Percentiles rank a stretch among this genome's conserved stretches.
Conservation (phyloP, 1,284 basidiomycete genomes). For the Ceratobasidium sp. region DNA sequence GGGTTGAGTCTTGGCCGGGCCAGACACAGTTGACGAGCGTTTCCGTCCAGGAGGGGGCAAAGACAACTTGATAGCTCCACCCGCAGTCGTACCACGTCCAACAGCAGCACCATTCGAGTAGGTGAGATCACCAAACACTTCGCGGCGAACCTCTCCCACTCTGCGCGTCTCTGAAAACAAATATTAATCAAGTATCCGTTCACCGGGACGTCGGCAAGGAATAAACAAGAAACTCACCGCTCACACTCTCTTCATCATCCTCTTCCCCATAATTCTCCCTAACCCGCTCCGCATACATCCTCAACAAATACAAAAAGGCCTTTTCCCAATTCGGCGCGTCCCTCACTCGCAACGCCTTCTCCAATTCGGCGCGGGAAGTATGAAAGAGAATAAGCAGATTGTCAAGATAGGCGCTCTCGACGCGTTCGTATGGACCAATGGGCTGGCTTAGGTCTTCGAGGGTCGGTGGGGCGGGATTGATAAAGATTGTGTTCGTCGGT, state of each 20-base stretch:
- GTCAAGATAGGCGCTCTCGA: slow-evolving; percentile 79
- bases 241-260: slow-evolving; percentile 39
- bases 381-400: slow-evolving; percentile 56
- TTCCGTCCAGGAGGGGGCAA: not conserved
- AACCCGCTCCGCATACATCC: slow-evolving; percentile 80
- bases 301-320: slow-evolving; percentile 90
- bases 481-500: slow-evolving; percentile 50
- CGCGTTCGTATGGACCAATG: slow-evolving; percentile 49
- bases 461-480: slow-evolving; percentile 30
- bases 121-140: no score
- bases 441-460: slow-evolving; percentile 35
- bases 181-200: no score
- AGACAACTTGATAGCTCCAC: not conserved
- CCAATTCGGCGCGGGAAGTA: slow-evolving; percentile 45
- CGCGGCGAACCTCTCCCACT: no score
- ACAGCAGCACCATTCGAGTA: not conserved
- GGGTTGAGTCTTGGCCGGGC: not conserved
- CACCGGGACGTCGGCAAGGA: no score
- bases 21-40: not conserved
- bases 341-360: slow-evolving; percentile 53
- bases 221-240: slow-evolving; percentile 4
- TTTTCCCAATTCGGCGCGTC: slow-evolving; percentile 76
- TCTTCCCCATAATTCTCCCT: slow-evolving; percentile 68
- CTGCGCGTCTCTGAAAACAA: no score
- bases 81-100: not conserved